Evolutionary conservation across 768 basidiomycete species (phyloP).

Genomic region (Terana coerulea): DNA sequence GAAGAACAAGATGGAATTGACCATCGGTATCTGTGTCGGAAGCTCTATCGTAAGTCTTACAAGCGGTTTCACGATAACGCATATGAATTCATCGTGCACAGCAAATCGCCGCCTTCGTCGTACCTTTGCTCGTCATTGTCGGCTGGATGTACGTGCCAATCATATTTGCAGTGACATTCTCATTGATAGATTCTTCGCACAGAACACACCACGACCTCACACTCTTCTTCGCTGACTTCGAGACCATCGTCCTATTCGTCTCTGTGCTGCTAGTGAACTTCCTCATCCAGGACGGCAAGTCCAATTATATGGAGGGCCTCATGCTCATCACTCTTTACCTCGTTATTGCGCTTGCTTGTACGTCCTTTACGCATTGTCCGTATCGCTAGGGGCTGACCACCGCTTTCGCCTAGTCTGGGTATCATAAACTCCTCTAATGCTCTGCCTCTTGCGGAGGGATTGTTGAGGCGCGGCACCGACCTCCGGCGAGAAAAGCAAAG

Average conservation of each 20-base stretch:
- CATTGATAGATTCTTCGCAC: slow-evolving; percentile 5
- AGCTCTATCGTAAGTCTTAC: slow-evolving; percentile 61
- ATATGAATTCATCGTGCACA: slow-evolving; percentile 22
- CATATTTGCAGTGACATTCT: neutral
- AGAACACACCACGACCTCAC: slow-evolving; percentile 71
- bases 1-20: slow-evolving; percentile 69
- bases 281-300: slow-evolving; percentile 79
- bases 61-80: neutral
- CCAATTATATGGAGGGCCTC: slow-evolving; percentile 91
- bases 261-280: slow-evolving; percentile 88
- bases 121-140: slow-evolving; percentile 83
- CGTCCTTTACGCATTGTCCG: slow-evolving; percentile 19
- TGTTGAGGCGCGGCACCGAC: slow-evolving; percentile 14
- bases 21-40: slow-evolving; percentile 77
- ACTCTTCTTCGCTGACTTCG: slow-evolving; percentile 83
- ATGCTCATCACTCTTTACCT: slow-evolving; percentile 74
- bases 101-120: slow-evolving; percentile 86
- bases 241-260: slow-evolving; percentile 84
- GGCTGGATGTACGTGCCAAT: slow-evolving; percentile 70
- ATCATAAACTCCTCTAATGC: slow-evolving; percentile 25
- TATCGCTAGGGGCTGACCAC: slow-evolving; percentile 11
- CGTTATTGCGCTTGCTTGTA: slow-evolving; percentile 79
- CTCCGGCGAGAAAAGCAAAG: no score
- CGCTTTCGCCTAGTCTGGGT: slow-evolving; percentile 38
- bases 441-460: slow-evolving; percentile 8